Evolutionary conservation across 2,329 filamentous ascomycete genomes (phyloP), one percentile per base, ranked within the genome.

Genomic region (Fusarium irregulare): DNA sequence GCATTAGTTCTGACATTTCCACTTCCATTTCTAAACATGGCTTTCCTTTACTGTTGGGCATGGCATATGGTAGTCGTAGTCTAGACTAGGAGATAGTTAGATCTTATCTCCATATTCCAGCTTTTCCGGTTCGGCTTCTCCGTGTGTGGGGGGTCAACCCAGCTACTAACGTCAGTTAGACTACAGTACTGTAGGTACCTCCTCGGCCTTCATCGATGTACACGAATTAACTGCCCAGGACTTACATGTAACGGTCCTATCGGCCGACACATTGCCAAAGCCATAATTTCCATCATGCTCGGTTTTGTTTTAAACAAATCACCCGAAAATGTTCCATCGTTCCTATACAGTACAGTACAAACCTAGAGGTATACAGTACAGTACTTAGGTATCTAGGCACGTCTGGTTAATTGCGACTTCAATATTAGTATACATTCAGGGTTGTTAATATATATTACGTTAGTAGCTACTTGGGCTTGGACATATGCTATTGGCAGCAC

Each of bases 81-180:
- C 32, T 34, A 34, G 32, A n/a, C 30, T 53, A 25, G 50, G n/a
- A 25, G 41, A 21, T 47, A 25, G 41, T n/a, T 47, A 27, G 21
- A 68, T 55, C 53, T 71, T 10, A 44, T 46, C 32, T 21, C 56
- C 20, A 40, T 25, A 30, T 46, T 47, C 45, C 71, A 70, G 71
- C 72, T 69, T 63, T 54, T 55, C 68, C 62, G 32, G 61, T 70
- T 75, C 72, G 72, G 72, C 69, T 53, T 74, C 62, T 60, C 72
- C 72, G 72, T 53, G 70, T 61, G 64, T 50, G 56, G 60, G 61
- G 32, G 49, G 37, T 34, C 18, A 10, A n/a, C 10, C 34, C 34
- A 37, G 34, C 34, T 37, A 37, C 11, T 28, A 28, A 28, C 27
- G 27, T 28, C 27, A 28, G 27, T 10, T 37, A 37, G 18, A 37